Base-by-base conservation (phyloP, 129 eudicot species). In the Glebionis coronaria region DNA sequence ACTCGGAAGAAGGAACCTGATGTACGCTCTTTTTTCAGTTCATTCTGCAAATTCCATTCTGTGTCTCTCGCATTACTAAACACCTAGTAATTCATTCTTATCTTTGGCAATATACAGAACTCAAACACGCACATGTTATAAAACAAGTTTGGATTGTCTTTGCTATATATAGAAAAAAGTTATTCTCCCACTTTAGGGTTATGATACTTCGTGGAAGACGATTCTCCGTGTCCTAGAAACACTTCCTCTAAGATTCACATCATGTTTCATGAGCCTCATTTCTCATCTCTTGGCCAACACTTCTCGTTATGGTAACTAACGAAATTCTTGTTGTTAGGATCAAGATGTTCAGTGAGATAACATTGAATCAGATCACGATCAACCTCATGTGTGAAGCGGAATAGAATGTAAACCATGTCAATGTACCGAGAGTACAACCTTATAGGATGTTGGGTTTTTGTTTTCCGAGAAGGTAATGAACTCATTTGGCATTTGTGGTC, bases 261-360 rank as follows among this genome's bases (percentile, higher is more conserved):
- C 99, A 78, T 94, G 99, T 74, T 94, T 94, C 99, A 94, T 94
- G 23, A 94, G 97, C 78, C 99, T 83, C 99, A 94, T 94, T 61
- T 97, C 85, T 10, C 99, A 79, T 94, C 99, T 82, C 99, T 81
- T 0, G 99, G 99, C 99, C 99, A 94, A 77, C 99, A 94, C 73
- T 94, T 94, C 79, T 94, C 89, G 46, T 94, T 94, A 80, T 94
- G 89, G 57, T 94, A 94, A 49, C 99, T 97, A 73, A 94, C 99
- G 97, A 94, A 89, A 71, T 94, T 94, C 70, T 94, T 97, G 25
- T 94, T 94, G 83, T 94, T 94, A 46, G 99, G 99, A 73, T 94
- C 99, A 58, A 97, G 99, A 70, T 94, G 99, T 73, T 94, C 99
- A 8, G 99, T 89, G 29, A 94, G 95, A 80, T 94, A 94, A 42